Evolutionary conservation across 1,139 yeast genomes (phyloP).

Genomic region (Suzukiozyma palmioleophila): DNA sequence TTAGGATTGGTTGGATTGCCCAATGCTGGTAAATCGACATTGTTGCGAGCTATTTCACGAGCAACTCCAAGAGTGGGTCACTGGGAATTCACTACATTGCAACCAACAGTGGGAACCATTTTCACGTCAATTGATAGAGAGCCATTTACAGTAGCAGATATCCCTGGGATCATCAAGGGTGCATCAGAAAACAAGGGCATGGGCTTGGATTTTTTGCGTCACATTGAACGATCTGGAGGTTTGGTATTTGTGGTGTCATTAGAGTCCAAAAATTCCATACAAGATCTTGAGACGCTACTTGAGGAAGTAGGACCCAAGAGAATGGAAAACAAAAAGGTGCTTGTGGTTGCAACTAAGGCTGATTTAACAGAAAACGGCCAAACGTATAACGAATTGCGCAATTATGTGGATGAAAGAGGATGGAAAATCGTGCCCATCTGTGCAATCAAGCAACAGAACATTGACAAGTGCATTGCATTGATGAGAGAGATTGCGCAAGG

Average conservation of each 20-base stretch:
- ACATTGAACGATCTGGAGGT: slow-evolving; percentile 87
- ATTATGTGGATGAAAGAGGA: slow-evolving; percentile 33
- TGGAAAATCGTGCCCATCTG: slow-evolving; percentile 86
- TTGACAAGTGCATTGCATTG: slow-evolving; percentile 60
- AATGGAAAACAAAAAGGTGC: slow-evolving; percentile 52
- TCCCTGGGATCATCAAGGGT: slow-evolving; percentile 90
- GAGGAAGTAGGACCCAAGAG: slow-evolving; percentile 68
- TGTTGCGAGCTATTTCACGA: slow-evolving; percentile 79
- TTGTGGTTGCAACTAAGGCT: slow-evolving; percentile 89
- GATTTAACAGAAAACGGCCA: slow-evolving; percentile 56
- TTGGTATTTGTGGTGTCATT: slow-evolving; percentile 81
- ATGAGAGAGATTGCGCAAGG: slow-evolving; percentile 61
- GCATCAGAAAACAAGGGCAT: slow-evolving; percentile 84
- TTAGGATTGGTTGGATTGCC: slow-evolving; percentile 93
- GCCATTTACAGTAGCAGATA: slow-evolving; percentile 92
- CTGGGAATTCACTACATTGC: slow-evolving; percentile 94
- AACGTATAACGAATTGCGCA: slow-evolving; percentile 39
- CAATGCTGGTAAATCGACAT: slow-evolving; percentile 92
- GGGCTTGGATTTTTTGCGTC: slow-evolving; percentile 90
- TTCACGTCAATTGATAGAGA: slow-evolving; percentile 59
- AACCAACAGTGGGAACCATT: slow-evolving; percentile 90
- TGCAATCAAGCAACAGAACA: slow-evolving; percentile 67
- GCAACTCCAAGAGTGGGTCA: slow-evolving; percentile 93
- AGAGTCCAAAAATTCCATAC: slow-evolving; percentile 58
- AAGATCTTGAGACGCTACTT: slow-evolving; percentile 57